Percentiles rank a stretch among this genome's conserved stretches.
phyloP scores from a whole-genome alignment of 345 rosid genomes.

The Melaleuca alternifolia region DNA sequence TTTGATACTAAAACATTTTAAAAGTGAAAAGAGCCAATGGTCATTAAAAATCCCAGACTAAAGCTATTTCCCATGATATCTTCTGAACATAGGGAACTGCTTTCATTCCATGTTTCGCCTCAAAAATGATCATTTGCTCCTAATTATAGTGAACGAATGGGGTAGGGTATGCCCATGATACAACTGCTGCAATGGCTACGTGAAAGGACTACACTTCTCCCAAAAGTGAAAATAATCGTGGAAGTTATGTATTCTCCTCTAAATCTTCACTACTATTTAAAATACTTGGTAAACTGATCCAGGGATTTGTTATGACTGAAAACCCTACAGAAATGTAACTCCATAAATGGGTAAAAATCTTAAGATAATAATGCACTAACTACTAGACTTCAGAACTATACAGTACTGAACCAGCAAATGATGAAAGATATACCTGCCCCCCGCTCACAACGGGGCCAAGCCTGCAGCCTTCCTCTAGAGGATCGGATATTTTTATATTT shows the following conservation, averaged over 20 bases:
- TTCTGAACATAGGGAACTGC: background rate
- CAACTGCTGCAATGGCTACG: background rate
- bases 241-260: background rate
- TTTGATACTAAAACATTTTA: background rate
- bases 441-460: slow-evolving; percentile 85
- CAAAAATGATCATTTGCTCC: background rate
- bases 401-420: background rate
- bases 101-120: background rate
- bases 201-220: background rate
- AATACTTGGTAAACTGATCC: background rate
- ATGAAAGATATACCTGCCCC: slow-evolving; percentile 51
- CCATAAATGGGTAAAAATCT: background rate
- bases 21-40: background rate
- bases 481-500: slow-evolving; percentile 85
- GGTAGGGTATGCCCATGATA: background rate
- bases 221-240: background rate
- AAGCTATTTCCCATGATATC: background rate
- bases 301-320: background rate
- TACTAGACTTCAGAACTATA: background rate
- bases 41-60: background rate
- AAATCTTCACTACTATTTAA: background rate
- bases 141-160: background rate
- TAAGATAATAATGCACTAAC: background rate
- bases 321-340: background rate
- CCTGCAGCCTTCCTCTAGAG: slow-evolving; percentile 84